Evolutionary conservation across 2,329 filamentous ascomycete species (phyloP), one percentile per base, ranked within the genome.

Genomic region (Sordariomycetes sp.): DNA sequence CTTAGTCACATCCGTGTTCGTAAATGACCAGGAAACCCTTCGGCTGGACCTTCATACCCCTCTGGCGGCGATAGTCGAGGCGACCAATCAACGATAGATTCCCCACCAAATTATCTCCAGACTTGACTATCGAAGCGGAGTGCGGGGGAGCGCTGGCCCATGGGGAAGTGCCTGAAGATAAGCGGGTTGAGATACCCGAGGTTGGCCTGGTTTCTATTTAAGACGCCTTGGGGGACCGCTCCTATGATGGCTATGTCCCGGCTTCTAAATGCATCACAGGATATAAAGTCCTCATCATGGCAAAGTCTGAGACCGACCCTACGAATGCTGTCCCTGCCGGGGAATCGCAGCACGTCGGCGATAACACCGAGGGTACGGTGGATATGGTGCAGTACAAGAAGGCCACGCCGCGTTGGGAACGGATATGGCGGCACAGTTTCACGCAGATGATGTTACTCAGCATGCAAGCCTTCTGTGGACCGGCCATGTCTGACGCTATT

Each of bases 361-460:
- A 55, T 28, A 12, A 28, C 53, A 22, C n/a, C n/a, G 54, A 20
- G 17, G 25, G 24, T 7, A 66, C 62, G 13, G 63, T 75, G 54
- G 68, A 74, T 56, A 71, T 74, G 66, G 63, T 63, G 1, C 60
- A 60, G 17, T 68, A 68, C 57, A 58, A 58, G 28, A 55, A 59
- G 17, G 58, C 62, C 10, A 62, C 64, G 1, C 74, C 74, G 1
- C 59, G 65, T 4, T 76, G 74, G 74, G 74, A 73, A 60, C 68
- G 72, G 3, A 60, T 75, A 4, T 72, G 71, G 65, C 71, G 73
- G 60, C 71, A 76, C 60, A 75, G 73, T 60, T 66, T 76, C 61
- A 76, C 73, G 5, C 73, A 76, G 63, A 76, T 76, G 74, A 63
- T 76, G 62, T 65, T 76, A 4, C 62, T 76, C 12, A 75, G 73